These are phyloP conservation scores for Przewalskia tangutica DNA, from an alignment of 257 asterid genomes.

Conservation along the genomic window DNA sequence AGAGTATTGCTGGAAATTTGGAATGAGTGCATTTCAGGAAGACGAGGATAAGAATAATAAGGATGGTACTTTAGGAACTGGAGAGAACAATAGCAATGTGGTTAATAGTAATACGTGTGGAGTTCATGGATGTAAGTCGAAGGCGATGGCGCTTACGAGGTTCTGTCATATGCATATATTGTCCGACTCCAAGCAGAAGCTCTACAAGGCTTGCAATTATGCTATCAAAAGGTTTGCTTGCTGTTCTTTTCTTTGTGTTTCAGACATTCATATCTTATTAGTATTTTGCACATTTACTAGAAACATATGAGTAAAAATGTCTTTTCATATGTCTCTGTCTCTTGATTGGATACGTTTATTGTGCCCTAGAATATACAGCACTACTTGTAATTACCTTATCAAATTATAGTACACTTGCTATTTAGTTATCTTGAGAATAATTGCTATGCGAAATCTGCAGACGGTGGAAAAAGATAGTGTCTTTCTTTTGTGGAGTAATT, in stretches of 20 bases:
- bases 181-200: constrained; percentile 67
- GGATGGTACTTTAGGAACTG: not conserved
- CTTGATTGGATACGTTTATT: not conserved
- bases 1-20: constrained; percentile 67
- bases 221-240: constrained; percentile 59
- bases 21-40: constrained; percentile 58
- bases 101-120: constrained; percentile 23
- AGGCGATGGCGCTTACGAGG: constrained; percentile 52
- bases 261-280: not conserved
- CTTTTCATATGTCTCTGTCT: not conserved
- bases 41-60: constrained; percentile 40
- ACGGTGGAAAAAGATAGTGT: not conserved
- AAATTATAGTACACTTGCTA: not conserved
- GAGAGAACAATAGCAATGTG: not conserved
- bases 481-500: not conserved
- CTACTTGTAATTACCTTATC: not conserved
- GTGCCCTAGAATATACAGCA: not conserved
- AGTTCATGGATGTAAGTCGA: constrained; percentile 40
- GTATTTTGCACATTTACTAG: not conserved
- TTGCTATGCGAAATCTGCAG: not conserved
- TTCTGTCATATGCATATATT: constrained; percentile 69
- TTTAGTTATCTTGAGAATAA: not conserved
- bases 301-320: not conserved
- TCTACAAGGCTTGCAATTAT: constrained; percentile 69
- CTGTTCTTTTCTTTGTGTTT: not conserved